phyloP scores from a whole-genome alignment of 225 moss, liverwort and hornwort genomes.

The Polytrichum formosum region DNA sequence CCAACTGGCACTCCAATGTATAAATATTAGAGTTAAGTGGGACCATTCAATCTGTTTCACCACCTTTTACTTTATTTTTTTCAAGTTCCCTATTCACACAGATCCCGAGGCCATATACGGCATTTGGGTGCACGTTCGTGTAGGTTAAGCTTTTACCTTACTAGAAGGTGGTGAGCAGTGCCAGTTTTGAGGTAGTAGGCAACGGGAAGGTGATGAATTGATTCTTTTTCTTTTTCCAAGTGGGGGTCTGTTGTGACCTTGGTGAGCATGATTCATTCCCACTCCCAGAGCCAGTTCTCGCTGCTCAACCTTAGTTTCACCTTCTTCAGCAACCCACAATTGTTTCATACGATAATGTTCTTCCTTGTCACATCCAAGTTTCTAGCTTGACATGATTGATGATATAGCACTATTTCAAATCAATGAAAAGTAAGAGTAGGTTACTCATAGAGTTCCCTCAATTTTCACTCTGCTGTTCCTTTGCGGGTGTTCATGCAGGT shows the following conservation, averaged over 20 bases:
- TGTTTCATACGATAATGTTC: conserved; percentile 15
- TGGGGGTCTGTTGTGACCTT: not conserved
- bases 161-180: conserved; percentile 6
- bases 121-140: conserved; percentile 7
- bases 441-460: too few species aligned
- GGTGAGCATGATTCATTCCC: conserved; percentile 2
- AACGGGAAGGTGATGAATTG: conserved; percentile 21
- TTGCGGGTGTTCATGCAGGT: too few species aligned
- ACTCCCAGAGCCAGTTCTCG: not conserved
- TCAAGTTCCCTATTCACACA: not conserved
- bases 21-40: conserved; percentile 50
- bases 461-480: too few species aligned
- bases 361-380: conserved; percentile 2
- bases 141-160: conserved; percentile 7
- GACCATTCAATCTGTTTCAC: conserved; percentile 2
- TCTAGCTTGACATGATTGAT: too few species aligned
- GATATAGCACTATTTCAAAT: too few species aligned
- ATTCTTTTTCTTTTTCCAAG: conserved; percentile 19
- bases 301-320: conserved; percentile 4
- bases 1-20: conserved; percentile 61
- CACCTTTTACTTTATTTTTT: not conserved
- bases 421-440: too few species aligned
- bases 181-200: conserved; percentile 14
- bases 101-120: not conserved
- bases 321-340: conserved; percentile 21